Conservation (phyloP, 2,329 filamentous ascomycete species). For the Pseudopyricularia cyperi region DNA sequence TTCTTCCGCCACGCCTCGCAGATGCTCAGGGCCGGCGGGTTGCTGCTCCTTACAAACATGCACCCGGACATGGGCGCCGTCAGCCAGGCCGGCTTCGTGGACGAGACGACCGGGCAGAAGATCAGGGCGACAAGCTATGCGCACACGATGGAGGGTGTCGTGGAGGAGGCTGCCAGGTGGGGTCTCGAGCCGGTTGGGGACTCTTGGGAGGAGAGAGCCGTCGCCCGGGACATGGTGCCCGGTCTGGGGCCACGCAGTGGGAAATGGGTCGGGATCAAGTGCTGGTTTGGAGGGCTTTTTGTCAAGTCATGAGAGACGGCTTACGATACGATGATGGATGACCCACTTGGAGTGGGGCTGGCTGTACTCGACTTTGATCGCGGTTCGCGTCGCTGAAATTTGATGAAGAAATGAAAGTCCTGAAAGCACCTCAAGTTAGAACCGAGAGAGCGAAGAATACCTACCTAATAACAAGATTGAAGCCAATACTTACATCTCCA, state of each 20-base stretch:
- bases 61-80: background rate
- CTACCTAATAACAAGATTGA: too few species aligned
- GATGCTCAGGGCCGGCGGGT: background rate
- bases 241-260: background rate
- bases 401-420: background rate
- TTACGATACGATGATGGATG: background rate
- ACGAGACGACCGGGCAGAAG: background rate
- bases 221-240: background rate
- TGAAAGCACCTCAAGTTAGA: too few species aligned
- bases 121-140: background rate
- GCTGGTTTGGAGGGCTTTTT: background rate
- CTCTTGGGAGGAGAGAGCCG: background rate
- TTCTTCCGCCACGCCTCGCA: background rate
- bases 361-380: background rate
- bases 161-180: background rate
- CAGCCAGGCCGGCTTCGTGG: background rate
- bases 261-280: background rate
- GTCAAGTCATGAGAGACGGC: background rate
- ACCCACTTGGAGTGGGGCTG: background rate
- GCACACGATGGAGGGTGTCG: background rate
- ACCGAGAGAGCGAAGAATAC: too few species aligned
- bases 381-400: background rate
- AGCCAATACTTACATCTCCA: background rate
- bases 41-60: background rate
- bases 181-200: background rate